Conservation (phyloP, 164 flowering plant species). For the grape (Vitis vinifera) region DNA sequence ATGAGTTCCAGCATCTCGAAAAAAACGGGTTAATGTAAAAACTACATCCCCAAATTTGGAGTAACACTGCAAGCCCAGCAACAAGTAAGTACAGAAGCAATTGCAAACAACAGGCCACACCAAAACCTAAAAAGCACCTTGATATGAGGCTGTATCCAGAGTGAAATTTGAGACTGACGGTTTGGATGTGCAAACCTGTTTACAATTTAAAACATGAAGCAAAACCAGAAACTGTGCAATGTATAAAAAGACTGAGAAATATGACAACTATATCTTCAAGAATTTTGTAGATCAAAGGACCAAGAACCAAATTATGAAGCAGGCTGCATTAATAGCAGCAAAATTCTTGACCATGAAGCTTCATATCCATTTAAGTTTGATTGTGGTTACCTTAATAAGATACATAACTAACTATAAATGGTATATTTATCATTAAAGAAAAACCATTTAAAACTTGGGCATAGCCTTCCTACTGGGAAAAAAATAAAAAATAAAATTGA, state of each 20-base stretch:
- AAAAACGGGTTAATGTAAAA: constrained; percentile 76
- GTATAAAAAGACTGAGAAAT: neutral
- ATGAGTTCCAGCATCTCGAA: constrained; percentile 50
- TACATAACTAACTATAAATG: no score
- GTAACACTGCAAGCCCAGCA: constrained; percentile 63
- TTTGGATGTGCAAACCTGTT: constrained; percentile 62
- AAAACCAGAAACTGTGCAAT: neutral
- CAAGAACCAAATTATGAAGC: neutral
- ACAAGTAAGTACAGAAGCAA: constrained; percentile 7
- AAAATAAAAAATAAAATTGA: no score
- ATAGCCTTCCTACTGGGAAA: no score
- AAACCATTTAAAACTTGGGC: no score
- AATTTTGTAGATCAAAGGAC: neutral
- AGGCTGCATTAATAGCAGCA: no score
- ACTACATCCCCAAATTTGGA: constrained; percentile 88
- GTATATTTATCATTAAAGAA: no score
- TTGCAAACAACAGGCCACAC: constrained; percentile 9
- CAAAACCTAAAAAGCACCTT: constrained; percentile 45
- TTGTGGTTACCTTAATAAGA: no score
- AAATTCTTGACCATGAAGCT: no score
- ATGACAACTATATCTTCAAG: neutral
- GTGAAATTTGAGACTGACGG: constrained; percentile 76
- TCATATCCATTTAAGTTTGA: no score
- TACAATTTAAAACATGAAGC: constrained; percentile 5
- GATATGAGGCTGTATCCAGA: constrained; percentile 88